Evolutionary conservation across 176 grass and related monocot genomes (phyloP).

Genomic region (Tillandsia fasciculata): DNA sequence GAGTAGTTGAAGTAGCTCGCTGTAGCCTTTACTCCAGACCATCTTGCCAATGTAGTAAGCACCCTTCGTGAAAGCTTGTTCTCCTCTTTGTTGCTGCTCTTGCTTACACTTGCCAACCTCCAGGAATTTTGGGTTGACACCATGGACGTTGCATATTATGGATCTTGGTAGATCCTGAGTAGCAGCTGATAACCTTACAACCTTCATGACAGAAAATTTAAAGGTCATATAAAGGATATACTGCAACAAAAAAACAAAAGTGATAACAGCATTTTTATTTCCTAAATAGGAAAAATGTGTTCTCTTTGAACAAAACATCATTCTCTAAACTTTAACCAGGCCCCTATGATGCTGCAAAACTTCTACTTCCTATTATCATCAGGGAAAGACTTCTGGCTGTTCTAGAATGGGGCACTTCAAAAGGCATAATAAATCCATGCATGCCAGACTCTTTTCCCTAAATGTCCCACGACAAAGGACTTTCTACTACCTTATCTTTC

Average conservation of each 20-base stretch:
- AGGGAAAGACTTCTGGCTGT: no score
- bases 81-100: slow-evolving; percentile 33
- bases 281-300: neutral
- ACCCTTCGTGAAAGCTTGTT: slow-evolving; percentile 62
- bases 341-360: no score
- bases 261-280: neutral
- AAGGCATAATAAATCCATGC: no score
- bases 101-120: slow-evolving; percentile 74
- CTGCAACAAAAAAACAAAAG: neutral
- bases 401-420: no score
- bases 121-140: slow-evolving; percentile 94
- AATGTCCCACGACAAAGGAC: no score
- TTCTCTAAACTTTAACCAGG: no score
- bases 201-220: slow-evolving; percentile 29
- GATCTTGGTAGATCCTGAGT: slow-evolving; percentile 89
- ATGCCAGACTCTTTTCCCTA: no score
- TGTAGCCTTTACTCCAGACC: slow-evolving; percentile 98
- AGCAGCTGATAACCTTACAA: slow-evolving; percentile 88
- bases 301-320: no score
- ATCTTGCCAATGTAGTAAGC: slow-evolving; percentile 99
- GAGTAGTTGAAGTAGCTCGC: slow-evolving; percentile 69
- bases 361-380: no score
- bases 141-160: slow-evolving; percentile 87
- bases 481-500: no score
- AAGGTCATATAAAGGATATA: slow-evolving; percentile 13